Base-by-base conservation (phyloP, 2,329 filamentous ascomycete species). In the Plenodomus biglobosus region DNA sequence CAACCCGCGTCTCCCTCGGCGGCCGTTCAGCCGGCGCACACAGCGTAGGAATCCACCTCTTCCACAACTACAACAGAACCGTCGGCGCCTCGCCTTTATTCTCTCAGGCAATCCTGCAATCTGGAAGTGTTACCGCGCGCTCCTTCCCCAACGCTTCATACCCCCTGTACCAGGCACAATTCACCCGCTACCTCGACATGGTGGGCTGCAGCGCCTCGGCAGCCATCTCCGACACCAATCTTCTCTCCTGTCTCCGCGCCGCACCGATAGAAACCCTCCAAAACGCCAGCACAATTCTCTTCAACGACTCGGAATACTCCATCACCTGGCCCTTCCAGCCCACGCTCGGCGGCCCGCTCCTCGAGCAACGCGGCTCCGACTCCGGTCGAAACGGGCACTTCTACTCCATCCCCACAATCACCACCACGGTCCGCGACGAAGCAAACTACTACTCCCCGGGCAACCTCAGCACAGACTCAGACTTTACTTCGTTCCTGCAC, bases 311-410 rank as follows among this genome's bases (percentile, higher is more conserved):
- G 0, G 57, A 71, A 5, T 68, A 68, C 2, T 53, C 59, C n/a
- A 59, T 74, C 17, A 75, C 73, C 0, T 78, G 76, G 76, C 76
- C 76, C 0, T 78, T 76, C 50, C 76, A 78, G 32, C 76, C 76
- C 1, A 69, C 70, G 0, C 67, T 71, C 1, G 75, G 75, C 0
- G 75, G 75, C 0, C 69, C 71, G 0, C 47, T 78, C 0, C 70
- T 78, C 2, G 75, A 78, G 46, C 74, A 75, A 42, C 63, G 71
- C 2, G 76, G 76, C 19, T 78, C 76, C 0, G 44, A 39, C 1
- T 58, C 64, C 2, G 59, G 61, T 3, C n/a, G 44, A 10, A 58
- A 65, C 30, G 42, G 44, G 13, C 58, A 59, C 13, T 66, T 66
- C 49, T 66, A 52, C 53, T 47, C 40, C n/a, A 48, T 66, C 18